Evolutionary conservation across 768 basidiomycete genomes (phyloP), one percentile per base, ranked within the genome.

Genomic region (Lentinula guzmanii): DNA sequence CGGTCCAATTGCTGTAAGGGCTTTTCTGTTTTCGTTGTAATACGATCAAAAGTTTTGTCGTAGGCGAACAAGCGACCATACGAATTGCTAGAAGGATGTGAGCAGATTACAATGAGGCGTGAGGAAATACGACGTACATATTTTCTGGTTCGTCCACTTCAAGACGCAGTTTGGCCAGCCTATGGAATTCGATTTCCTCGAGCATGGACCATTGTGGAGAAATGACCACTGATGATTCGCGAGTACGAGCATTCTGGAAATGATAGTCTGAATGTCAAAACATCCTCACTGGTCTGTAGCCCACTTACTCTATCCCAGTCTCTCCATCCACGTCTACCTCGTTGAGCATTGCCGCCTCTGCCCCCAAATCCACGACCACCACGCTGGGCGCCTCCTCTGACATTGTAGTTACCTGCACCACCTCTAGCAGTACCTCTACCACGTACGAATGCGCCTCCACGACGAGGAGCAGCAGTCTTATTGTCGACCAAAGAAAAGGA

Each of bases 141-240:
- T 93, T 87, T 68, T 97, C 93, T 10, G 89, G 91, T 43, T 93
- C 89, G 65, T 96, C 93, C 18, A 98, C 94, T 60, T 94, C 93
- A n/a, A 99, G 84, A 53, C 92, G 83, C 64, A 98, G 79, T 75
- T 98, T 99, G 11, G 87, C 76, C 61, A 99, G 80, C 57, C 96
- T 87, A 75, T 91, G 85, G 78, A 98, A 98, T 71, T 98, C 95
- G 67, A 99, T 88, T 77, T 99, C 97, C 75, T 99, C 97, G 52
- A 97, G 78, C 83, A 97, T 89, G n/a, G 81, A 76, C 97, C 97
- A 99, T 64, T 90, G 86, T 18, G 91, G 86, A 54, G 89, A 90
- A 68, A 99, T 96, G 28, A 88, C 89, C 61, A 99, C 93, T 1
- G 93, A 95, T 3, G 95, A 90, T 75, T 98, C 96, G 54, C 97